A percentile compares a stretch with the other conserved stretches of the same genome.
phyloP scores from a whole-genome alignment of 352 stramenopile species.

The Albugo laibachii region DNA sequence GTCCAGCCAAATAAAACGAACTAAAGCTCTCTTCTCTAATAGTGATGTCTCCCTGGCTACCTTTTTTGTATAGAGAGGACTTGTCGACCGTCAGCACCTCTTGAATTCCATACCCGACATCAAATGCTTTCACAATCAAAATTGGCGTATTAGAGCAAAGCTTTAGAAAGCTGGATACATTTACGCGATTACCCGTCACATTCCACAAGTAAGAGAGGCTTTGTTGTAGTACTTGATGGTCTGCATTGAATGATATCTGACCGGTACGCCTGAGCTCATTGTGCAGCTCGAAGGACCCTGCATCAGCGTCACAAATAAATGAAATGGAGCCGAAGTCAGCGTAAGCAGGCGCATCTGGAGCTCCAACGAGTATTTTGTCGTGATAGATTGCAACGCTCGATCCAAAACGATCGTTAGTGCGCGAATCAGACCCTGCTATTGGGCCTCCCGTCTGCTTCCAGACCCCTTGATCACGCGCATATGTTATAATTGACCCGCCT shows the following conservation, averaged over 20 bases:
- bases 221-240: slow-evolving; percentile 18
- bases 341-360: slow-evolving; percentile 38
- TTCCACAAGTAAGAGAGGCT: slow-evolving; percentile 37
- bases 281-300: slow-evolving; percentile 39
- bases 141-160: slow-evolving; percentile 17
- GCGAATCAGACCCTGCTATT: slow-evolving; percentile 32
- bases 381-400: slow-evolving; percentile 40
- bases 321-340: slow-evolving; percentile 55
- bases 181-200: slow-evolving; percentile 25
- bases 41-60: too few relatives aligned
- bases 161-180: slow-evolving; percentile 27
- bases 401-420: slow-evolving; percentile 45
- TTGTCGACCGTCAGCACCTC: slow-evolving; percentile 26
- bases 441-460: slow-evolving; percentile 54
- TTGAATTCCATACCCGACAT: slow-evolving; percentile 8
- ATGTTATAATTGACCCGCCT: too few relatives aligned
- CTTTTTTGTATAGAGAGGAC: slow-evolving; percentile 4
- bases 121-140: slow-evolving; percentile 1
- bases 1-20: slow-evolving; percentile 37
- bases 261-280: slow-evolving; percentile 31
- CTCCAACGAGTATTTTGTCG: slow-evolving; percentile 31
- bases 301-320: slow-evolving; percentile 51
- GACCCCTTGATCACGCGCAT: slow-evolving; percentile 24
- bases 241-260: slow-evolving; percentile 37
- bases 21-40: too few relatives aligned